A percentile compares a stretch with the other conserved stretches of the same genome.
Conservation (phyloP, 108 stramenopile genomes). For the Nannochloropsis gaditana region DNA sequence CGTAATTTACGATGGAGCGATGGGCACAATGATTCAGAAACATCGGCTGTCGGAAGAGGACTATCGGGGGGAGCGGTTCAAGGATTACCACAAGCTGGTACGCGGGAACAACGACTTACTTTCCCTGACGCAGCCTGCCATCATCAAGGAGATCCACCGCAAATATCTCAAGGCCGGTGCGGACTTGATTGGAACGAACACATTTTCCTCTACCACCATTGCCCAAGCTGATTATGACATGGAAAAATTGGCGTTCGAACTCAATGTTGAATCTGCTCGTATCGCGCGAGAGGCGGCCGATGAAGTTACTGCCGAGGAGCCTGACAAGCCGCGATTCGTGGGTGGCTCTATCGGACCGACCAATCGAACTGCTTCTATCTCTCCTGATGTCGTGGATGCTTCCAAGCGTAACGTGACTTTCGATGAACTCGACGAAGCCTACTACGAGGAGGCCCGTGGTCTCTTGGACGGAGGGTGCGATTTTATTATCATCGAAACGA, state of each 20-base stretch:
- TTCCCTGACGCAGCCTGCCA: constrained; percentile 85
- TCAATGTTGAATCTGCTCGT: constrained; percentile 82
- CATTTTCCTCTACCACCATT: constrained; percentile 93
- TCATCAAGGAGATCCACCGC: constrained; percentile 86
- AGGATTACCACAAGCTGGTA: constrained; percentile 78
- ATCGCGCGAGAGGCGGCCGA: constrained; percentile 93
- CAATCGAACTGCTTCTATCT: constrained; percentile 92
- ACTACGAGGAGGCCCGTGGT: constrained; percentile 89
- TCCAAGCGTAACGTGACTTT: constrained; percentile 88
- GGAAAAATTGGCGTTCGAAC: constrained; percentile 86
- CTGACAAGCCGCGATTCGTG: constrained; percentile 89
- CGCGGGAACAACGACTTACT: constrained; percentile 99
- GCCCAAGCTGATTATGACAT: constrained; percentile 98
- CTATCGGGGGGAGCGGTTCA: constrained; percentile 90
- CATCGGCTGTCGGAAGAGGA: constrained; percentile 87
- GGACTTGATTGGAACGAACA: constrained; percentile 94
- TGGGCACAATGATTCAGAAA: constrained; percentile 99
- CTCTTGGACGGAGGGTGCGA: constrained; percentile 90
- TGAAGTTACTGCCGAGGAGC: constrained; percentile 85
- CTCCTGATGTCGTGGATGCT: constrained; percentile 91
- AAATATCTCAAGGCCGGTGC: constrained; percentile 88
- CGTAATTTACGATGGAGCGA: constrained; percentile 95
- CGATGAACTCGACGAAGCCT: constrained; percentile 93
- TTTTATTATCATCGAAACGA: constrained; percentile 95
- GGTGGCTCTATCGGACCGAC: constrained; percentile 95